Base-by-base conservation (phyloP, 306 rosid genomes). In the Cicer cuneatum region DNA sequence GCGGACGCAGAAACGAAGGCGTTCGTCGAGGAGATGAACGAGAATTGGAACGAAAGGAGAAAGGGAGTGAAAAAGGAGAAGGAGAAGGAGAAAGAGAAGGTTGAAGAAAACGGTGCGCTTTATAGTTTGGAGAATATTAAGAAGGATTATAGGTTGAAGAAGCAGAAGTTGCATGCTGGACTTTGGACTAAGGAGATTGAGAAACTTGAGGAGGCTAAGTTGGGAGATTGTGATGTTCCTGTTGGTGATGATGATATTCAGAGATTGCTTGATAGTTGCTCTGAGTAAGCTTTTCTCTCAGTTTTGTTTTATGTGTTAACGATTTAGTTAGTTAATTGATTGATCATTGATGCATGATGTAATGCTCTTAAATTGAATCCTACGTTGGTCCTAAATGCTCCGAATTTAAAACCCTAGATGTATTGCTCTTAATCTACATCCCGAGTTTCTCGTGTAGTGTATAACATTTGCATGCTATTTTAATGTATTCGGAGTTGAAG, bases 161-260 rank as follows among this genome's bases (percentile, higher is more conserved):
- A 94, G 79, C 97, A 94, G 84, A 88, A 88, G 75, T 66, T 94
- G 72, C 98, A 94, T 54, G 90, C 98, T 11, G 92, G 92, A 7
- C 67, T 94, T 73, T 94, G 98, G 98, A 79, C 76, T 83, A 94
- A 90, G 86, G 98, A 94, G 88, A 94, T 92, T 72, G 96, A 92
- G 83, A 94, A 88, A 84, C 87, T 84, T 40, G 96, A 92, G 73
- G 98, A 94, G 73, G 96, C 93, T 0, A 91, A 90, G 60, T 77
- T 94, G 82, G 96, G 78, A 7, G 91, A 82, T 77, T 78, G 81
- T 5, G 13, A 40, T 19, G 8, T 53, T 5, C 82, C 80, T 2
- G 82, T 47, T 39, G 93, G 86, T 3, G 93, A 92, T 5, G 93
- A 92, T 10, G 98, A 90, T 52, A 94, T 92, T 37, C 92, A 94